Evolutionary conservation across 768 basidiomycete species (phyloP).

Genomic region (Trametes sanguinea): DNA sequence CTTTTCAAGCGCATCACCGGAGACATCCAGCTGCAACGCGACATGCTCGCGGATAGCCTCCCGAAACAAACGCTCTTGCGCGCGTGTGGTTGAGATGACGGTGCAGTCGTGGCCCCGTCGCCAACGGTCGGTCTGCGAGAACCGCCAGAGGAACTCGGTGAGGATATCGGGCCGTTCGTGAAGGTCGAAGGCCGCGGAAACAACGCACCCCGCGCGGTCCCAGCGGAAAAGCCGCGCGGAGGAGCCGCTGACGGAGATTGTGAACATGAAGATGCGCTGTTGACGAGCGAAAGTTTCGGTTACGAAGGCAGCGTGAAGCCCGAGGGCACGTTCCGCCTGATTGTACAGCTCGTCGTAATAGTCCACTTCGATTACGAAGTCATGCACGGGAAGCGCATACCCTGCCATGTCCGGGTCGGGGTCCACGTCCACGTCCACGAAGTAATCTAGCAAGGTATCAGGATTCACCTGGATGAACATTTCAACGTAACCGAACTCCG

Average conservation of each 20-base stretch:
- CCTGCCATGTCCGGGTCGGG: not conserved
- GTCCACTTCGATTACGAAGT: not conserved
- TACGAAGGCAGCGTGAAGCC: not conserved
- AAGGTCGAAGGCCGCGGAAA: slow-evolving; percentile 33
- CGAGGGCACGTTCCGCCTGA: not conserved
- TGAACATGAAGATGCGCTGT: slow-evolving; percentile 33
- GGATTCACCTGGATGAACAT: slow-evolving; percentile 16
- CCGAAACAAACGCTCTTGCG: slow-evolving; percentile 5
- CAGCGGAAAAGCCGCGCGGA: slow-evolving; percentile 34
- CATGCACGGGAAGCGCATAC: not conserved
- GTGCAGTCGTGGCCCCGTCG: slow-evolving; percentile 32
- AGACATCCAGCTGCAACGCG: not conserved
- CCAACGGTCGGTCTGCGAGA: slow-evolving; percentile 16
- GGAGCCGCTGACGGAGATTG: slow-evolving; percentile 31
- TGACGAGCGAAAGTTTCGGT: slow-evolving; percentile 26
- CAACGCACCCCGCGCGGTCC: slow-evolving; percentile 37
- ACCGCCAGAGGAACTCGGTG: slow-evolving; percentile 35
- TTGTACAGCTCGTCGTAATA: not conserved
- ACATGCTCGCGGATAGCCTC: slow-evolving; percentile 1
- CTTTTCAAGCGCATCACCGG: not conserved
- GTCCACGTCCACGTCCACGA: not conserved
- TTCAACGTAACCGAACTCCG: slow-evolving; percentile 12
- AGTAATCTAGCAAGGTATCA: slow-evolving; percentile 6
- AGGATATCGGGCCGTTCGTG: slow-evolving; percentile 23
- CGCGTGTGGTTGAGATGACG: not conserved